A percentile compares a stretch with the other conserved stretches of the same genome.
phyloP scores from a whole-genome alignment of 2,329 filamentous ascomycete genomes.

The Fusarium musae region DNA sequence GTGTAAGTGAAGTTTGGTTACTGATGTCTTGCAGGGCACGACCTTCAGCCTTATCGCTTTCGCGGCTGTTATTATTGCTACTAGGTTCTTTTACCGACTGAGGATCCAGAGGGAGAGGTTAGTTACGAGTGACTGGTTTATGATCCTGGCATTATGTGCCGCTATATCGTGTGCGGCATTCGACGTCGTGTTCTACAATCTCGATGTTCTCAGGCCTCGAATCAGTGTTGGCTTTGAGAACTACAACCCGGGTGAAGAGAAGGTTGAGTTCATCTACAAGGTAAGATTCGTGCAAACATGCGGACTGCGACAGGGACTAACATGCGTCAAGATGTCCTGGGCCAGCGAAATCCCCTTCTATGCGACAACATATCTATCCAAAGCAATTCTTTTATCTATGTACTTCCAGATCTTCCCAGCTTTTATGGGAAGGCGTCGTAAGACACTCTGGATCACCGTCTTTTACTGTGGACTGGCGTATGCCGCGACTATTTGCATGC shows the following conservation, averaged over 20 bases:
- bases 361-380: conserved; percentile 24
- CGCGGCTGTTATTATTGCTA: conserved; percentile 3
- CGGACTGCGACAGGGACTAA: not conserved
- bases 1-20: not conserved
- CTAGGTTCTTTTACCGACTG: conserved; percentile 19
- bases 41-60: conserved; percentile 17
- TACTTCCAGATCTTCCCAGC: conserved; percentile 27
- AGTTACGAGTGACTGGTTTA: conserved; percentile 23
- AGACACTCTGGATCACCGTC: conserved; percentile 10
- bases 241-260: not conserved
- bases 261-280: conserved; percentile 33
- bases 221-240: conserved; percentile 28
- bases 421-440: conserved; percentile 25
- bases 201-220: conserved; percentile 22
- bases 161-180: conserved; percentile 20
- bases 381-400: conserved; percentile 17
- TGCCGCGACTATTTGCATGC: conserved; percentile 7
- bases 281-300: not conserved
- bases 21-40: conserved; percentile 1
- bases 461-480: conserved; percentile 21
- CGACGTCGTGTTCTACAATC: conserved; percentile 7
- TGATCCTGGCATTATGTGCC: conserved; percentile 13
- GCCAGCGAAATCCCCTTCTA: conserved; percentile 33
- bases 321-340: conserved; percentile 22
- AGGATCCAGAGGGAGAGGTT: conserved; percentile 16